Evolutionary conservation across 768 basidiomycete genomes (phyloP), one percentile per base, ranked within the genome.

Genomic region (Pulveroboletus ravenelii): DNA sequence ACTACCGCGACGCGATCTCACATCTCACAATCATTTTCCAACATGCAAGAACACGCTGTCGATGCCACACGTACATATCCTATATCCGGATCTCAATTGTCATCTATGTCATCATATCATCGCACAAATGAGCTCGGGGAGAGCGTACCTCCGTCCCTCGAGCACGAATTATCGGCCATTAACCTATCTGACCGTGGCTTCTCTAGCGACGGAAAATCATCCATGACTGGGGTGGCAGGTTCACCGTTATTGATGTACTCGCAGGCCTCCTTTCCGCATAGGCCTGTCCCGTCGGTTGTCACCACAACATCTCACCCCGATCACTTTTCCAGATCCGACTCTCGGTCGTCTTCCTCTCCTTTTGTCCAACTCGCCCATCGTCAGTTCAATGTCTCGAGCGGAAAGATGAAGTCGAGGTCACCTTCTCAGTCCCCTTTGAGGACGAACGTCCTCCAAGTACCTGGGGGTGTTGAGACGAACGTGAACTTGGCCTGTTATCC

Each of bases 241-340:
- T 54, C 57, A 29, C 54, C 57, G n/a, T 54, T 47, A 17, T 52
- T 52, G 46, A 41, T 50, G 32, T 50, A 53, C 50, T 46, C 64
- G 41, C 65, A 57, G 30, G 35, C 45, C 35, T 43, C 57, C 29
- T 65, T 70, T 48, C 67, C 73, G n/a, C 77, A 78, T 49, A 58
- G 70, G 29, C 79, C 81, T 57, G 71, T 77, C 15, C 70, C 74
- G 36, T 80, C 79, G 5, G 74, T 67, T 51, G 68, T 76, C 5
- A 81, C 78, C 0, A 70, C 78, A 48, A 74, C 73, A n/a, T 66
- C 77, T 5, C 52, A 45, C 38, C 14, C 45, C 27, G 48, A 61
- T 31, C 45, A 51, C 36, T 39, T 59, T 48, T 52, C 56, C 23
- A 55, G 48, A 44, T 47, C 56, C 20, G 54, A 55, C n/a, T 50